These are phyloP conservation scores for Sordariomycetes sp. DNA, from an alignment of 2,329 filamentous ascomycete genomes.

Conservation along the genomic window DNA sequence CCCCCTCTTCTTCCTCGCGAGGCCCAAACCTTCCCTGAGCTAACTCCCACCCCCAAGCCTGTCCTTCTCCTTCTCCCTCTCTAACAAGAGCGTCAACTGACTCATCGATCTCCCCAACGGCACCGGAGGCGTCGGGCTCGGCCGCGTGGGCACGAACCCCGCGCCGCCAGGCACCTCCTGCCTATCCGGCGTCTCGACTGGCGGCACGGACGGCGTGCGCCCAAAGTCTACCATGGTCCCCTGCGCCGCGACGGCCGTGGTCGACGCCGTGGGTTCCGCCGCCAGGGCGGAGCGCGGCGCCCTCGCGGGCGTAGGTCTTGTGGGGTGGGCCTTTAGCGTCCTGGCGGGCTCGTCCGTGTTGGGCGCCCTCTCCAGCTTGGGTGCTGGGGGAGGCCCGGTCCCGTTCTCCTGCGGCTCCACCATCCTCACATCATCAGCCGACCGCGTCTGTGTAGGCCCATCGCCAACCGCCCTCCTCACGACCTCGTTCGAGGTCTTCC, in stretches of 20 bases:
- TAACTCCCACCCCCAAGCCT: too few relatives aligned
- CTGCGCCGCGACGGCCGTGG: slow-evolving; percentile 24
- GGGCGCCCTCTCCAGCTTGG: neutral
- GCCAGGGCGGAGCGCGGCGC: neutral
- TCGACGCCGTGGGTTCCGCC: slow-evolving; percentile 18
- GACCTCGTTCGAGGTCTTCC: neutral
- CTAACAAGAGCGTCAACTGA: slow-evolving; percentile 43
- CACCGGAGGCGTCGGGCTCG: slow-evolving; percentile 27
- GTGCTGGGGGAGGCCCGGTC: neutral
- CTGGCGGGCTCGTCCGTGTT: neutral
- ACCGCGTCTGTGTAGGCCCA: neutral
- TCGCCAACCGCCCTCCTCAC: neutral
- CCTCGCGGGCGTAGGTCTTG: neutral
- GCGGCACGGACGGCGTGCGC: slow-evolving; percentile 10
- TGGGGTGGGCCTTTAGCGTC: neutral
- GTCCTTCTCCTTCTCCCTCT: slow-evolving; percentile 28
- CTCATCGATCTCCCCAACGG: slow-evolving; percentile 46
- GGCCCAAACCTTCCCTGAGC: neutral
- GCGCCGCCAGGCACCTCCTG: slow-evolving; percentile 17
- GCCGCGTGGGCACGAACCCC: slow-evolving; percentile 34
- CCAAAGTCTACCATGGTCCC: slow-evolving; percentile 29
- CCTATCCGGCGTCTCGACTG: slow-evolving; percentile 8
- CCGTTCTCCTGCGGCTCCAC: neutral
- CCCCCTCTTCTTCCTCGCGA: neutral
- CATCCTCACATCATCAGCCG: slow-evolving; percentile 1